Evolutionary conservation across 108 stramenopile genomes (phyloP).

Genomic region (Phaeodactylum tricornutum): DNA sequence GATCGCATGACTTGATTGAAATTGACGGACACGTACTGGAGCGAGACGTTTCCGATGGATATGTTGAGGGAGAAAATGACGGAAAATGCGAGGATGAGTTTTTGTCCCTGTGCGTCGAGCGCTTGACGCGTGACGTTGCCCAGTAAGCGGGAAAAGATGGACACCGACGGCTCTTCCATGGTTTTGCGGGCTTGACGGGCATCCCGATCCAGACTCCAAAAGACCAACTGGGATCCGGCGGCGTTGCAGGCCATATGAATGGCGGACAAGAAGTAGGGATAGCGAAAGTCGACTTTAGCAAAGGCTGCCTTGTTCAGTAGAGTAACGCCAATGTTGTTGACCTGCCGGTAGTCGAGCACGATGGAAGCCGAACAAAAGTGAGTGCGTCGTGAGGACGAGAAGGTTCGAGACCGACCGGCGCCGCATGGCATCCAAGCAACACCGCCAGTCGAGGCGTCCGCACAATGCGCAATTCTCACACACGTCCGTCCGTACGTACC

Average conservation of each 20-base stretch:
- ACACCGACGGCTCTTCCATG: neutral
- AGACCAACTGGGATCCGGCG: conserved; percentile 37
- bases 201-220: conserved; percentile 13
- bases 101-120: conserved; percentile 35
- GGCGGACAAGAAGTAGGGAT: conserved; percentile 76
- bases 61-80: conserved; percentile 80
- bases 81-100: conserved; percentile 49
- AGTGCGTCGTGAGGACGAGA: too few species aligned
- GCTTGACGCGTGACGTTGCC: conserved; percentile 38
- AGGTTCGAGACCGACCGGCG: too few species aligned
- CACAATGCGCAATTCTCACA: too few species aligned
- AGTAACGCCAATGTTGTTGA: conserved; percentile 79
- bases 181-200: neutral
- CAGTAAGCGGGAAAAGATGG: conserved; percentile 22
- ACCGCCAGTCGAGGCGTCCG: too few species aligned
- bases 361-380: too few species aligned
- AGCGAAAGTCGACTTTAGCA: conserved; percentile 70
- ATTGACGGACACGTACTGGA: conserved; percentile 69
- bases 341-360: too few species aligned
- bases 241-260: conserved; percentile 81
- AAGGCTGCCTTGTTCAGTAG: conserved; percentile 83
- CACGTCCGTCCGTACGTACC: too few species aligned
- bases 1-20: conserved; percentile 82
- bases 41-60: conserved; percentile 74
- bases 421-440: too few species aligned